Conservation (phyloP, 2,329 filamentous ascomycete species). For the Basipetospora sp. region DNA sequence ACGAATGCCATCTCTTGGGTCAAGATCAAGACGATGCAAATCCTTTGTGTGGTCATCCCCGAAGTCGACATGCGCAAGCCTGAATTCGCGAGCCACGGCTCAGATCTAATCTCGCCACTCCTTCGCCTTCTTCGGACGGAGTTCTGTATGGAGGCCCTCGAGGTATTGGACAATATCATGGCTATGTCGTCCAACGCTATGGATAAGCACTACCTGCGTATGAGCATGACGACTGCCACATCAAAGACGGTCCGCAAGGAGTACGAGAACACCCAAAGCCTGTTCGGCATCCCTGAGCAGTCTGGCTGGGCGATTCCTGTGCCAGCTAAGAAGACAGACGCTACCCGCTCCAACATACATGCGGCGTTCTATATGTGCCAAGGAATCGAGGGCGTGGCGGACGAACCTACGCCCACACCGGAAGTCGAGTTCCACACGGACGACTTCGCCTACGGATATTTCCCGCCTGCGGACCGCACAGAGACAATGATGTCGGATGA, state of each 20-base stretch:
- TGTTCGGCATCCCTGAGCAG: constrained; percentile 92
- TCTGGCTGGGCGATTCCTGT: constrained; percentile 93
- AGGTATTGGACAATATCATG: constrained; percentile 89
- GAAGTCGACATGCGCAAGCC: constrained; percentile 86
- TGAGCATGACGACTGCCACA: constrained; percentile 91
- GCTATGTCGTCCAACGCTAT: constrained; percentile 82
- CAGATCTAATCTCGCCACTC: constrained; percentile 86
- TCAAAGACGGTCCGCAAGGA: constrained; percentile 80
- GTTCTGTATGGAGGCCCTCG: constrained; percentile 79
- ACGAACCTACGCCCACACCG: constrained; percentile 54
- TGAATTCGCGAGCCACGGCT: constrained; percentile 78
- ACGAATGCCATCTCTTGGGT: constrained; percentile 84
- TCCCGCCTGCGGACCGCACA: constrained; percentile 55
- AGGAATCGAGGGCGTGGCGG: constrained; percentile 41
- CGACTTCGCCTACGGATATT: constrained; percentile 70
- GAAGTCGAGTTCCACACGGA: constrained; percentile 89
- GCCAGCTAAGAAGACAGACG: constrained; percentile 75
- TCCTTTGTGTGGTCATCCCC: constrained; percentile 71
- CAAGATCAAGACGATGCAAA: constrained; percentile 81
- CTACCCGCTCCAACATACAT: constrained; percentile 82
- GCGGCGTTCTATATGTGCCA: constrained; percentile 92
- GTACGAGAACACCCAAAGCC: constrained; percentile 81
- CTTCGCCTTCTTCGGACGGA: constrained; percentile 81
- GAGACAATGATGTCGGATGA: constrained; percentile 92
- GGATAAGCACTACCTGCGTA: constrained; percentile 85